Evolutionary conservation across 2,329 filamentous ascomycete genomes (phyloP).

Genomic region (Aspergillus sp.): DNA sequence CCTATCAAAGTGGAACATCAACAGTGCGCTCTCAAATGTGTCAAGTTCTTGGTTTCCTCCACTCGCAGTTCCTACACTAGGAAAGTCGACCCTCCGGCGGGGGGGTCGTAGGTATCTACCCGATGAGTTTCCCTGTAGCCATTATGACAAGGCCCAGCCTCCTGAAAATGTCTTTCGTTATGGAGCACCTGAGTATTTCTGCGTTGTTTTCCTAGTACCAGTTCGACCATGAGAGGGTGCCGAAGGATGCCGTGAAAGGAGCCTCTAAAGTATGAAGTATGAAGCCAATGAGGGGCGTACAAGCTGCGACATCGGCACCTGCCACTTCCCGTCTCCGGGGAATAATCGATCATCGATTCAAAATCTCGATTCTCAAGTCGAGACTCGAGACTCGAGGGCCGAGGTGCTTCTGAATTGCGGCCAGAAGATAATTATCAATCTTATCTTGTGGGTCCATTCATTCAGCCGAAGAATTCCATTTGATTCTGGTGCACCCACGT

Average conservation of each 20-base stretch:
- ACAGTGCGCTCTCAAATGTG: not conserved
- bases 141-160: not conserved
- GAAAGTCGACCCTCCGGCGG: not conserved
- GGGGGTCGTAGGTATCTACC: not conserved
- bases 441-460: slow-evolving; percentile 25
- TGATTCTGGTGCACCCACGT: too few relatives aligned
- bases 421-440: slow-evolving; percentile 17
- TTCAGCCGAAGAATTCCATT: too few relatives aligned
- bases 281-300: not conserved
- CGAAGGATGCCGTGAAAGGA: not conserved
- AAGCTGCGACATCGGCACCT: slow-evolving; percentile 6
- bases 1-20: not conserved
- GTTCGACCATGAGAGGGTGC: not conserved
- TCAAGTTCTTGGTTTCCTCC: not conserved
- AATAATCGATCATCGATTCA: not conserved
- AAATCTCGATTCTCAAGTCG: not conserved
- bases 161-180: not conserved
- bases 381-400: not conserved
- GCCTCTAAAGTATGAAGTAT: not conserved
- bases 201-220: not conserved
- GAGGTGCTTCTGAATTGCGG: not conserved
- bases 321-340: not conserved
- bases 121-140: not conserved
- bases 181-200: not conserved
- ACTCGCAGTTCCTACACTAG: not conserved